Evolutionary conservation across 1,284 basidiomycete species (phyloP).

Genomic region (Tilletiaria anomala): DNA sequence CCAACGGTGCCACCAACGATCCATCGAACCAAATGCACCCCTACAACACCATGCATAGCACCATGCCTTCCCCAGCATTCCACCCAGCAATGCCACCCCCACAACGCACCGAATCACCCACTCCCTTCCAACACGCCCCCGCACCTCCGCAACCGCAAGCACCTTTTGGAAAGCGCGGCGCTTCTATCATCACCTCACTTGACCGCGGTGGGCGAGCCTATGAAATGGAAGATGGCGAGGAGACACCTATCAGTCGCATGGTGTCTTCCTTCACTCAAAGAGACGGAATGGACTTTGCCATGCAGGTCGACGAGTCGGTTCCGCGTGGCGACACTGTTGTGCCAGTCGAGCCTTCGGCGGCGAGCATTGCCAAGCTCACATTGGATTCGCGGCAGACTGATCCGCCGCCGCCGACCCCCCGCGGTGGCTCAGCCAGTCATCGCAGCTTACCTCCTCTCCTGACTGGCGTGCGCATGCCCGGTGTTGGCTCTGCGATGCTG

Average conservation of each 20-base stretch:
- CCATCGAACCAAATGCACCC: no score
- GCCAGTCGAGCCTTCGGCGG: background rate
- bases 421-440: background rate
- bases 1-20: no score
- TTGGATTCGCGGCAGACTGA: background rate
- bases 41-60: background rate
- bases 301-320: no score
- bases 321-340: constrained; percentile 4
- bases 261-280: no score
- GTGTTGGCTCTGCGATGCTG: background rate
- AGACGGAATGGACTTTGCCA: no score
- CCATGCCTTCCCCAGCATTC: no score
- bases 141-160: background rate
- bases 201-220: constrained; percentile 7
- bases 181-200: constrained; percentile 17
- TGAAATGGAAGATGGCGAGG: constrained; percentile 19
- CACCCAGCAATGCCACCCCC: background rate
- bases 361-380: background rate
- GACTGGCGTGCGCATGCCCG: background rate
- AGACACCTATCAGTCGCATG: constrained; percentile 24
- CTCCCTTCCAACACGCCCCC: background rate
- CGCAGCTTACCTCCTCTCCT: background rate
- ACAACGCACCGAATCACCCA: background rate
- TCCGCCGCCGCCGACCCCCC: background rate
- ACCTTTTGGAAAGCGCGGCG: background rate